Percentiles rank a stretch among this genome's conserved stretches.
Conservation (phyloP, 1,284 basidiomycete genomes). For the Tylopilus orsonianus region DNA sequence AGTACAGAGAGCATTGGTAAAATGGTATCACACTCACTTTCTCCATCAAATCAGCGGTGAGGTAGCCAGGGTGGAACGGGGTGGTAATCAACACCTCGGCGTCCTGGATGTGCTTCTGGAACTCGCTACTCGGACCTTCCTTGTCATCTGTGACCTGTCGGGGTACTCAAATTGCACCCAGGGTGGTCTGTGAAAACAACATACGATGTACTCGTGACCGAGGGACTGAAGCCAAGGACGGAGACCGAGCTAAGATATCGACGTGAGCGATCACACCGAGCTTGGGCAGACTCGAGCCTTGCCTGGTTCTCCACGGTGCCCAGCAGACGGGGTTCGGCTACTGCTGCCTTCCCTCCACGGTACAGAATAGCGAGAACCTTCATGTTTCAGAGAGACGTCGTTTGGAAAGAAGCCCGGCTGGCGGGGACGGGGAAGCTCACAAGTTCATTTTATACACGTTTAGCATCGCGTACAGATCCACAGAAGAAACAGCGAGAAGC, state of each 20-base stretch:
- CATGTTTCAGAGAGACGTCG: too few relatives aligned
- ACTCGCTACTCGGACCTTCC: conserved; percentile 82
- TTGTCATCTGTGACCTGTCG: conserved; percentile 84
- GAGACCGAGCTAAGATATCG: conserved; percentile 62
- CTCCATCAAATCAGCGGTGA: conserved; percentile 77
- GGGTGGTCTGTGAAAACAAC: conserved; percentile 25
- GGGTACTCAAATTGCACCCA: too few relatives aligned
- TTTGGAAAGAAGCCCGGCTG: too few relatives aligned
- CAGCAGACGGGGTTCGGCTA: conserved; percentile 80
- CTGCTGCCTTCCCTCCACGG: conserved; percentile 70
- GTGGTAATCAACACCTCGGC: conserved; percentile 86
- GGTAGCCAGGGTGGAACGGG: conserved; percentile 91
- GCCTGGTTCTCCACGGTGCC: conserved; percentile 90
- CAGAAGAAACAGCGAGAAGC: too few relatives aligned
- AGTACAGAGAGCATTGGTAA: conserved; percentile 5
- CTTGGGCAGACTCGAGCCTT: conserved; percentile 10
- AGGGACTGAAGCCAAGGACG: conserved; percentile 68
- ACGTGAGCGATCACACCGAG: conserved; percentile 7
- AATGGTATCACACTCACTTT: conserved; percentile 41
- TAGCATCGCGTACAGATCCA: too few relatives aligned
- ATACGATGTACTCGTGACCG: conserved; percentile 76
- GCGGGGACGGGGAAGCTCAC: too few relatives aligned
- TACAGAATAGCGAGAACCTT: conserved; percentile 87
- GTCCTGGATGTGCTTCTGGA: conserved; percentile 87
- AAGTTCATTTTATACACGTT: too few relatives aligned